Conservation (phyloP, 108 stramenopile genomes). For the Fragilaria crotonensis region DNA sequence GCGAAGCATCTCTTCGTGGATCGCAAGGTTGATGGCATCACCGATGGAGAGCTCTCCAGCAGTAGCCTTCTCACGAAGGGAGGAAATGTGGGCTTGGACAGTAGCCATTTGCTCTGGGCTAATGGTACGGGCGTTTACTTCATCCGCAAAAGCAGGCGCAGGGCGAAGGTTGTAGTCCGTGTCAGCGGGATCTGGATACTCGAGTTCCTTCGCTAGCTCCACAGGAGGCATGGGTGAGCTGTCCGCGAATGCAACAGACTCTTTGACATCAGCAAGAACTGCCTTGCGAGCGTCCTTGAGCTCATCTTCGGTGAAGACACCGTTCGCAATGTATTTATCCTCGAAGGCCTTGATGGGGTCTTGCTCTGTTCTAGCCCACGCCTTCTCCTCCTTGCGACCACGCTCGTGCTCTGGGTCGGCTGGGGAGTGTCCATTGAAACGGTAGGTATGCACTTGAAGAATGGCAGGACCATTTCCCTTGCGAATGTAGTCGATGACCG, state of each 20-base stretch:
- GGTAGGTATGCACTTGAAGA: conserved; percentile 95
- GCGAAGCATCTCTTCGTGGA: conserved; percentile 99
- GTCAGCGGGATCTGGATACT: conserved; percentile 93
- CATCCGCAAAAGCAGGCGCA: conserved; percentile 78
- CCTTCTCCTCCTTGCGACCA: conserved; percentile 98
- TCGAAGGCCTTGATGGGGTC: conserved; percentile 96
- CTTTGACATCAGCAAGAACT: conserved; percentile 82
- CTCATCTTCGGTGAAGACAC: conserved; percentile 86
- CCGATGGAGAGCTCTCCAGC: conserved; percentile 93
- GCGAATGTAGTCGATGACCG: conserved; percentile 94
- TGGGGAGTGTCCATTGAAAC: conserved; percentile 97
- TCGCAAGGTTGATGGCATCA: conserved; percentile 97
- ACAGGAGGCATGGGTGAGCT: conserved; percentile 88
- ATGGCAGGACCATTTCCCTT: conserved; percentile 91
- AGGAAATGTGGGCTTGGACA: conserved; percentile 65
- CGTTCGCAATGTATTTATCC: conserved; percentile 57
- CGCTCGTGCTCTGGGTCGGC: conserved; percentile 98
- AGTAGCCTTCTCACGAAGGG: conserved; percentile 72
- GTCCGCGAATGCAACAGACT: conserved; percentile 88
- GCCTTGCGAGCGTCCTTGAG: conserved; percentile 78
- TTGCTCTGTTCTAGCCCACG: conserved; percentile 90
- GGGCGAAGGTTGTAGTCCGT: conserved; percentile 90
- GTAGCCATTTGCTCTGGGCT: conserved; percentile 63
- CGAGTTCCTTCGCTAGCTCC: conserved; percentile 93
- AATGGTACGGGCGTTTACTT: conserved; percentile 82